Evolutionary conservation across 2,329 filamentous ascomycete species (phyloP).

Genomic region (Trematosphaeria pertusa): DNA sequence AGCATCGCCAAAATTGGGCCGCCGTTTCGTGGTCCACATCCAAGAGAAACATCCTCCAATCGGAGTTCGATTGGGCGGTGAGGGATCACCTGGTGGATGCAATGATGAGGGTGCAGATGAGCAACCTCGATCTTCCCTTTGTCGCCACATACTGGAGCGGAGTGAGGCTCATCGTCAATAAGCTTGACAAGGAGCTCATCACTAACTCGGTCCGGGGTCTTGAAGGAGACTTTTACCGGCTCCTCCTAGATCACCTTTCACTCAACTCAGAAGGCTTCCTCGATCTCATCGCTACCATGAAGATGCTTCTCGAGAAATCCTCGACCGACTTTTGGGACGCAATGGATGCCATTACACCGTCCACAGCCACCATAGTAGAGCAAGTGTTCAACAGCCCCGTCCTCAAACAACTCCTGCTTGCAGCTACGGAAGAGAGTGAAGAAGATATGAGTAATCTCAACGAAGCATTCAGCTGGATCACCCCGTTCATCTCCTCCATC

Average conservation of each 20-base stretch:
- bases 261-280: slow-evolving; percentile 63
- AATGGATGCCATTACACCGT: slow-evolving; percentile 80
- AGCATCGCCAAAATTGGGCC: slow-evolving; percentile 71
- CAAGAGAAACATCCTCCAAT: slow-evolving; percentile 67
- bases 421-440: slow-evolving; percentile 49
- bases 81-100: slow-evolving; percentile 73
- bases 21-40: slow-evolving; percentile 71
- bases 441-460: slow-evolving; percentile 66
- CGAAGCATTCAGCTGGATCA: slow-evolving; percentile 77
- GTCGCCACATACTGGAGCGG: slow-evolving; percentile 82
- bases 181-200: slow-evolving; percentile 76
- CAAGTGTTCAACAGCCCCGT: slow-evolving; percentile 77
- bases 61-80: slow-evolving; percentile 88
- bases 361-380: slow-evolving; percentile 81
- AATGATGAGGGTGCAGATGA: slow-evolving; percentile 67
- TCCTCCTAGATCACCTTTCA: slow-evolving; percentile 70
- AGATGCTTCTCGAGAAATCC: slow-evolving; percentile 74
- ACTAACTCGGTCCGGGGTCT: slow-evolving; percentile 79
- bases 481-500: slow-evolving; percentile 78
- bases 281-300: slow-evolving; percentile 73
- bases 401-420: slow-evolving; percentile 66
- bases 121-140: slow-evolving; percentile 58
- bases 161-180: slow-evolving; percentile 74
- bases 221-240: slow-evolving; percentile 70
- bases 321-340: slow-evolving; percentile 87